phyloP scores from a whole-genome alignment of 495 filamentous ascomycete genomes.

The Penicillium dipodomyicola region DNA sequence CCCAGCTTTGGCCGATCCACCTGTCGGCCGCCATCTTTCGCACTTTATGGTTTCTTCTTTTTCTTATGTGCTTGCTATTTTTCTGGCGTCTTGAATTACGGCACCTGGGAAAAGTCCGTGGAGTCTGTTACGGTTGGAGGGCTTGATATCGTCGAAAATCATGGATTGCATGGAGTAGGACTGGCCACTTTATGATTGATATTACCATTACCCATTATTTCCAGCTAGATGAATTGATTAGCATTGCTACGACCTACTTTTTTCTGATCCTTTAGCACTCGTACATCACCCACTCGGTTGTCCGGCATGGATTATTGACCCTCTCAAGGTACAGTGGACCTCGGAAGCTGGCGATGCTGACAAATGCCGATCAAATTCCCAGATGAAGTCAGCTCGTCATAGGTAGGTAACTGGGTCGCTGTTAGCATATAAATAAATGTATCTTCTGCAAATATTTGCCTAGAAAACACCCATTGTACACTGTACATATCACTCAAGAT shows the following conservation, averaged over 20 bases:
- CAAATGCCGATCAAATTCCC: slow-evolving; percentile 12
- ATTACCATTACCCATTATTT: slow-evolving; percentile 22
- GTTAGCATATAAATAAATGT: slow-evolving; percentile 3
- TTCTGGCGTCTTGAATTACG: slow-evolving; percentile 26
- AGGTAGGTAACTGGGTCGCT: neutral
- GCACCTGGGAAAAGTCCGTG: slow-evolving; percentile 17
- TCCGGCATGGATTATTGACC: slow-evolving; percentile 1
- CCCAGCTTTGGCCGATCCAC: neutral
- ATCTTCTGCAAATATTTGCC: neutral
- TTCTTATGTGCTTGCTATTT: slow-evolving; percentile 12
- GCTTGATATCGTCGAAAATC: slow-evolving; percentile 12
- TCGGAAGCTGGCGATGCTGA: slow-evolving; percentile 11
- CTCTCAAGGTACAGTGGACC: neutral
- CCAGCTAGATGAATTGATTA: slow-evolving; percentile 26
- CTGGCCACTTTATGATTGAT: slow-evolving; percentile 23
- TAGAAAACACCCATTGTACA: neutral
- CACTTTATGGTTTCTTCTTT: slow-evolving; percentile 1
- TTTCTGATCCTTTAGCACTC: neutral
- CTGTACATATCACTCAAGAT: slow-evolving; percentile 14
- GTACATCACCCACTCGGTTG: neutral
- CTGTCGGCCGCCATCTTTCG: neutral
- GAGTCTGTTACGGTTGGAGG: slow-evolving; percentile 16
- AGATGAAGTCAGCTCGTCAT: slow-evolving; percentile 4
- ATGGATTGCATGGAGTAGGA: slow-evolving; percentile 31
- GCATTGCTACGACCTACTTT: slow-evolving; percentile 9